Evolutionary conservation across 371 early-diverging fungal genomes (phyloP).

Genomic region (Smittium culicis): DNA sequence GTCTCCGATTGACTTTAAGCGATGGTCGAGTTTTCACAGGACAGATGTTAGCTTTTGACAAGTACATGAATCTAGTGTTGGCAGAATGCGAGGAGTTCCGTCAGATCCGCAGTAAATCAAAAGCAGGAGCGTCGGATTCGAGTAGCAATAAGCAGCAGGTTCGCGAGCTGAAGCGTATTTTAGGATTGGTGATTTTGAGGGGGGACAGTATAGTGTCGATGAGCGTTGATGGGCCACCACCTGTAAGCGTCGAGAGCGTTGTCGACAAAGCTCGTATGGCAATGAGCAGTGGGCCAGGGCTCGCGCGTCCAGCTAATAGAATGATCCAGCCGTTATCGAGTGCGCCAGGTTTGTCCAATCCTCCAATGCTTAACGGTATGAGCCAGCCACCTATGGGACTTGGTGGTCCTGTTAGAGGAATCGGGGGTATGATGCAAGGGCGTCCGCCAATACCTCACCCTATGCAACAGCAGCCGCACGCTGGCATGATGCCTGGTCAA

Average conservation of each 20-base stretch:
- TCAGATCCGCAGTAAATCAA: slow-evolving; percentile 56
- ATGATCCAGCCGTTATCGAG: slow-evolving; percentile 59
- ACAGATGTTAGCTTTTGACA: slow-evolving; percentile 96
- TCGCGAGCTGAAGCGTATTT: slow-evolving; percentile 67
- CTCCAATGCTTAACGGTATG: slow-evolving; percentile 22
- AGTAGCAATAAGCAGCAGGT: slow-evolving; percentile 14
- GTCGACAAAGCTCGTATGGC: slow-evolving; percentile 33
- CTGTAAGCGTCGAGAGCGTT: slow-evolving; percentile 46
- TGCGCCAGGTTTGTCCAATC: background rate
- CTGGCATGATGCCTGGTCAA: too few relatives aligned
- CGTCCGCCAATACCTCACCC: background rate
- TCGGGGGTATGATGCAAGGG: slow-evolving; percentile 68
- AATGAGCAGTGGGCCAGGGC: slow-evolving; percentile 45
- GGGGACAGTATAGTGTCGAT: slow-evolving; percentile 87
- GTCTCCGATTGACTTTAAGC: slow-evolving; percentile 77
- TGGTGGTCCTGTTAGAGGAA: slow-evolving; percentile 71
- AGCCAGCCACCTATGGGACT: slow-evolving; percentile 41
- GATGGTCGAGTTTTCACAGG: slow-evolving; percentile 88
- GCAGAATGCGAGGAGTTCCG: slow-evolving; percentile 95
- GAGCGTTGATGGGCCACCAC: slow-evolving; percentile 86
- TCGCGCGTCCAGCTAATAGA: slow-evolving; percentile 69
- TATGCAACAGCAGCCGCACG: too few relatives aligned
- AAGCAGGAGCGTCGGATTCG: slow-evolving; percentile 1
- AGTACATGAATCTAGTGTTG: slow-evolving; percentile 95
- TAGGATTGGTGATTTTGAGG: slow-evolving; percentile 87